A percentile compares a stretch with the other conserved stretches of the same genome.
Conservation (phyloP, 139 green algal species). For the Nannochloris sp. region DNA sequence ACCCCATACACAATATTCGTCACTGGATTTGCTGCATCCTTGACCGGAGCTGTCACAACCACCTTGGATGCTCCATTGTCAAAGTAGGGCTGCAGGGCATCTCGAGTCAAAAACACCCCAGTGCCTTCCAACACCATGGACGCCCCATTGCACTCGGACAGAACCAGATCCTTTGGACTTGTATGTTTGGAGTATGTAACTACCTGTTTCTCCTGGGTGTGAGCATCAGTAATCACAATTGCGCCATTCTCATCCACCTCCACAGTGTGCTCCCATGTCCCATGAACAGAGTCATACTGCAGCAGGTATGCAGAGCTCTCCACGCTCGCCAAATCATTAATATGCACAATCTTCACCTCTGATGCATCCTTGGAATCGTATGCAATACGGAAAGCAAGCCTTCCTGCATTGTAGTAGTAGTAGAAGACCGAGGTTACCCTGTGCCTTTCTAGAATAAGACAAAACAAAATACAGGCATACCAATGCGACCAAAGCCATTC, state of each 20-base stretch:
- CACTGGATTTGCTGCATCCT: slow-evolving; percentile 54
- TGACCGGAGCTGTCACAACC: slow-evolving; percentile 72
- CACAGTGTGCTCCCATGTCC: slow-evolving; percentile 42
- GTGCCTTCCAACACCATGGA: slow-evolving; percentile 61
- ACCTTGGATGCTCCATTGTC: slow-evolving; percentile 47
- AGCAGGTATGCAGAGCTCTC: slow-evolving; percentile 69
- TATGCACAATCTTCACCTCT: slow-evolving; percentile 51
- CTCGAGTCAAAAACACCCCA: slow-evolving; percentile 56
- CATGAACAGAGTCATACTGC: slow-evolving; percentile 73
- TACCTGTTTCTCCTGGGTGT: slow-evolving; percentile 3
- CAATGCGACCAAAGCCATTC: too few relatives aligned
- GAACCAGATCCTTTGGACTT: slow-evolving; percentile 20
- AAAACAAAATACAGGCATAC: too few relatives aligned
- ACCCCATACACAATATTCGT: slow-evolving; percentile 75
- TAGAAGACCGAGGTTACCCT: too few relatives aligned
- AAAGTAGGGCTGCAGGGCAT: slow-evolving; percentile 60
- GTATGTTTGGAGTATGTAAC: slow-evolving; percentile 41
- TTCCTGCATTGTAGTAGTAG: slow-evolving; percentile 27
- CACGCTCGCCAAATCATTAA: slow-evolving; percentile 62
- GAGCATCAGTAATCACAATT: slow-evolving; percentile 36
- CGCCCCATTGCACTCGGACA: slow-evolving; percentile 20
- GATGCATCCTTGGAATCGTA: slow-evolving; percentile 20
- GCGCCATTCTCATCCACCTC: slow-evolving; percentile 25
- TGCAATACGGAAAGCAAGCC: slow-evolving; percentile 28
- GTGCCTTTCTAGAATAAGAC: too few relatives aligned